Evolutionary conservation across 2,329 filamentous ascomycete species (phyloP), one percentile per base, ranked within the genome.

Genomic region (Microsporum ferrugineum): DNA sequence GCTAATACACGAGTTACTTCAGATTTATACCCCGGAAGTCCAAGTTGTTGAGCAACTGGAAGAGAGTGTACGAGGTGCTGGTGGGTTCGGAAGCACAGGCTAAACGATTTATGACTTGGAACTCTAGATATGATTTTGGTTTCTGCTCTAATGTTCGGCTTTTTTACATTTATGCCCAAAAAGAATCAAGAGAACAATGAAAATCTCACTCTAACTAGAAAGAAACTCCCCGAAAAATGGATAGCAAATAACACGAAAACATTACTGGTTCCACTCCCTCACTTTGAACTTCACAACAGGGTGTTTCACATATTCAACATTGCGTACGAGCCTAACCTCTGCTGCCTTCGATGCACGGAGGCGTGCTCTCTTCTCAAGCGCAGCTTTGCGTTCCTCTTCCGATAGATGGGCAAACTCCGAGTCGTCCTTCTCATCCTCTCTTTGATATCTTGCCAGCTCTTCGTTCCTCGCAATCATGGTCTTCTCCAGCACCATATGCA

Each of bases 21-120:
- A 84, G 80, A 96, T 97, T 71, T 91, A 88, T 71, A 97, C 91
- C 33, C 92, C 94, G 1, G 89, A 95, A 55, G 88, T 99, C 4
- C 76, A 88, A n/a, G 91, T 95, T 70, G 92, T 97, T 1, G 80
- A 89, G 68, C 84, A 92, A 77, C 80, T 99, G 62, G 89, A 92
- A 70, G 89, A 91, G 78, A 97, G 89, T 70, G 90, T 95, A 8
- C 82, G 94, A 47, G 94, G 94, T 31, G 90, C 86, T 0, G 92
- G 91, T 31, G 94, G 91, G 1, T 96, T 96, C 71, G 91, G 91
- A 60, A 95, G 90, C 75, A 96, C 91, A 38, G 91, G 91, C 31
- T 63, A 57, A 33, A 57, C n/a, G 33, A 14, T 39, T 27, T n/a
- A 53, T 14, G 10, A 53, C 49, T 33, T 33, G 27, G 23, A 47